Percentiles rank a stretch among this genome's conserved stretches.
Conservation (phyloP, 768 basidiomycete species). For the Amanita fuliginea region DNA sequence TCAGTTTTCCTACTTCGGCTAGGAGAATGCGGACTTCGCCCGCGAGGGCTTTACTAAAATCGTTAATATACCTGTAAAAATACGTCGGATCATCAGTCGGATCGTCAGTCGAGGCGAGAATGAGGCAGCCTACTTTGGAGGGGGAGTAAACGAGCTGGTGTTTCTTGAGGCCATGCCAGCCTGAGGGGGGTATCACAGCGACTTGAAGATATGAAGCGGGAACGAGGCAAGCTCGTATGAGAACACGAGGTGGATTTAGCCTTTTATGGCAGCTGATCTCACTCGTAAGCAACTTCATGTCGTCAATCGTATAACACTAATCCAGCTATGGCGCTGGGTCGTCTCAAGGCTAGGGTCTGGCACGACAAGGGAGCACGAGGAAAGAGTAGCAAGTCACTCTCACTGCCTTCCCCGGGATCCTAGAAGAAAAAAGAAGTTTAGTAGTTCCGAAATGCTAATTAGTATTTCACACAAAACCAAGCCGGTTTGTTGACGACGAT, state of each 20-base stretch:
- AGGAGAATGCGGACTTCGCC: constrained; percentile 70
- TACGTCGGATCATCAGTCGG: background rate
- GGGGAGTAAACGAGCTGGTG: constrained; percentile 3
- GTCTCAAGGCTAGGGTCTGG: too few species aligned
- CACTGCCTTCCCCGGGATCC: too few species aligned
- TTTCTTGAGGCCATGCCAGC: constrained; percentile 2
- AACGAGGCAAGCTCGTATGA: background rate
- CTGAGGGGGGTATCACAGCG: background rate
- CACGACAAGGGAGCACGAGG: too few species aligned
- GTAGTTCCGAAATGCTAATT: too few species aligned
- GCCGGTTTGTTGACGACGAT: too few species aligned
- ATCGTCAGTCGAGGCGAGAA: background rate
- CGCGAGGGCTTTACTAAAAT: constrained; percentile 77
- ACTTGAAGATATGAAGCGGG: background rate
- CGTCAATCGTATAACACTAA: too few species aligned
- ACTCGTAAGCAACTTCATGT: too few species aligned
- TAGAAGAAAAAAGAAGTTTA: too few species aligned
- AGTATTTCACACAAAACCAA: too few species aligned
- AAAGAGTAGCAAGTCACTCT: too few species aligned
- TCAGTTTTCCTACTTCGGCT: constrained; percentile 69
- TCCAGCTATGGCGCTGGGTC: too few species aligned
- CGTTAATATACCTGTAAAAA: constrained; percentile 50
- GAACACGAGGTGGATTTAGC: constrained; percentile 1
- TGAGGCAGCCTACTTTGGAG: constrained; percentile 9
- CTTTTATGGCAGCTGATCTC: background rate